Evolutionary conservation across 495 filamentous ascomycete species (phyloP).

Genomic region (Penicillium desertorum): DNA sequence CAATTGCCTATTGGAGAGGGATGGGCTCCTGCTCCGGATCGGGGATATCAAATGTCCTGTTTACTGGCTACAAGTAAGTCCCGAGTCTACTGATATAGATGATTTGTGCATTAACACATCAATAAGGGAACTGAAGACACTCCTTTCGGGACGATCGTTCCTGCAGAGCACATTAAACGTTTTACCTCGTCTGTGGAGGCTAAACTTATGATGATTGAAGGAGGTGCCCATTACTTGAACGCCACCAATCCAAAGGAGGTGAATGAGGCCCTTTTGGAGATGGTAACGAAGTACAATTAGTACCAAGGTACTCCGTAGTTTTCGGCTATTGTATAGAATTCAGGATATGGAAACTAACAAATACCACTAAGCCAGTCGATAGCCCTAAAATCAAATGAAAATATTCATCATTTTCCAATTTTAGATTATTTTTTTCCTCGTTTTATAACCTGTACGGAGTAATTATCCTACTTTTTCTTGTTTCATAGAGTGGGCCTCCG

Average conservation of each 20-base stretch:
- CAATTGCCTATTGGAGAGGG: slow-evolving; percentile 55
- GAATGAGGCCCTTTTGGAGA: slow-evolving; percentile 50
- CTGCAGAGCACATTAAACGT: slow-evolving; percentile 56
- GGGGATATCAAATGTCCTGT: slow-evolving; percentile 61
- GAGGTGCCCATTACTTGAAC: slow-evolving; percentile 60
- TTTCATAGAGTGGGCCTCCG: background rate
- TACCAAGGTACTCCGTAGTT: no score
- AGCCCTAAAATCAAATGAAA: no score
- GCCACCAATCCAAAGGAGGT: slow-evolving; percentile 57
- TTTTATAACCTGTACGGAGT: no score
- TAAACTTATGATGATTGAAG: slow-evolving; percentile 50
- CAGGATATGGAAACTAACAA: no score
- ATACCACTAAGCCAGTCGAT: no score
- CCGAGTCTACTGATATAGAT: background rate
- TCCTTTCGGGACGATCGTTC: slow-evolving; percentile 48
- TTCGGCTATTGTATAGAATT: no score
- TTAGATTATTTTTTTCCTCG: no score
- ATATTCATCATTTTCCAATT: no score
- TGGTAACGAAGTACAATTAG: slow-evolving; percentile 33
- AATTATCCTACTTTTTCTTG: no score
- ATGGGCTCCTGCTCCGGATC: slow-evolving; percentile 56
- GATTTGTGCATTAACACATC: slow-evolving; percentile 1
- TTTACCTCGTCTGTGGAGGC: slow-evolving; percentile 55
- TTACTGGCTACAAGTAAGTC: slow-evolving; percentile 61
- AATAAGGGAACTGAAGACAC: slow-evolving; percentile 54